Base-by-base conservation (phyloP, 352 stramenopile species). In the Phytophthora citrophthora region DNA sequence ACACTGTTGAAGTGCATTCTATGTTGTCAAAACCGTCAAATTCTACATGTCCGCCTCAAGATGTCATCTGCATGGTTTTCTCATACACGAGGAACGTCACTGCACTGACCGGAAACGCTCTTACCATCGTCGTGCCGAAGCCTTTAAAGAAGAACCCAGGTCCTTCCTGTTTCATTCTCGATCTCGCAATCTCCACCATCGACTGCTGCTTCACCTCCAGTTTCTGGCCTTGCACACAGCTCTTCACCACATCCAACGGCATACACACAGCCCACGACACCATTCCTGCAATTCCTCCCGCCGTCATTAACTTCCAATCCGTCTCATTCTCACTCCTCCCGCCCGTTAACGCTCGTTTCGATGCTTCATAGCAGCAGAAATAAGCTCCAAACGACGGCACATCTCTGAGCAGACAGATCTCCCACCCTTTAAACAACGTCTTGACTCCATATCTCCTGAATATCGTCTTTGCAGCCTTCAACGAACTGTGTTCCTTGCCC, bases 201-300 rank as follows among this genome's bases (percentile, higher is more conserved):
- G 55, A 66, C 50, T 69, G 60, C 51, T 78, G 73, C 15, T 53
- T 52, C 2, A 62, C 63, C 1, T 68, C 50, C 5, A 86, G 68
- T 6, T 51, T 54, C 50, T 91, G 84, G 41, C 81, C 88, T 74
- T 97, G 90, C 38, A 94, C 83, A 40, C 88, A 87, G 20, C 86
- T 95, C 77, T 97, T 97, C 63, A 96, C 77, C 18, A 97, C 90
- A 69, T 97, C 90, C 38, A 96, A 74, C 1, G 89, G 90, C 57
- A 93, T 79, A 23, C 77, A 88, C 38, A 90, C 65, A 27, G 88
- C 68, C 85, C 86, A 95, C 4, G 83, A 92, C 41, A 88, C 62
- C 27, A 86, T 90, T 23, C 84, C 86, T 0, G 86, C 85, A 15
- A 93, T 48, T 27, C 86, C 86, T 1, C 86, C 86, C 0, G 86